phyloP scores from a whole-genome alignment of 2,329 filamentous ascomycete genomes.

The Xylaria polymorpha region DNA sequence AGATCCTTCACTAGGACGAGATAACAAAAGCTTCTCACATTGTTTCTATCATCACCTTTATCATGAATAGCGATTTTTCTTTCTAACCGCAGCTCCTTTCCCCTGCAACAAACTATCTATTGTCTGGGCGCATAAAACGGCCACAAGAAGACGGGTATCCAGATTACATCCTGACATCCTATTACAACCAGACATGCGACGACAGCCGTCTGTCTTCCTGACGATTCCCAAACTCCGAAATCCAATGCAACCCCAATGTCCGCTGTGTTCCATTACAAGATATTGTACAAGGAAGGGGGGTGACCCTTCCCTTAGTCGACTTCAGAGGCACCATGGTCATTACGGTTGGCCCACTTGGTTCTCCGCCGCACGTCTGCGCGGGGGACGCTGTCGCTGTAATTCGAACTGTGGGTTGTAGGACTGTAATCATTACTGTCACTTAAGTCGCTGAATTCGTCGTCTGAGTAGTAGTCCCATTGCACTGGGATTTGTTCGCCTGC shows the following conservation, averaged over 20 bases:
- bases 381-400: slow-evolving; percentile 37
- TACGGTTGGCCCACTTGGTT: slow-evolving; percentile 24
- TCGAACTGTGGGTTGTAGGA: slow-evolving; percentile 39
- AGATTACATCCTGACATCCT: slow-evolving; percentile 24
- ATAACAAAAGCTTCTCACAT: background rate
- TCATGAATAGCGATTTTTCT: background rate
- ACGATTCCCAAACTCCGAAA: slow-evolving; percentile 27
- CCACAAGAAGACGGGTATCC: slow-evolving; percentile 21
- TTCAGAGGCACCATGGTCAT: slow-evolving; percentile 49
- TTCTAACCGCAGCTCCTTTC: background rate
- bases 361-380: slow-evolving; percentile 26
- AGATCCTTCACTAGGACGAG: background rate
- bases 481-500: slow-evolving; percentile 66
- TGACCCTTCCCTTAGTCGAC: slow-evolving; percentile 48
- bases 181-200: slow-evolving; percentile 18
- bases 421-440: slow-evolving; percentile 62
- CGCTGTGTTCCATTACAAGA: slow-evolving; percentile 24
- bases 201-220: slow-evolving; percentile 5
- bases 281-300: slow-evolving; percentile 9
- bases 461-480: slow-evolving; percentile 72
- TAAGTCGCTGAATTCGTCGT: slow-evolving; percentile 65
- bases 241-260: slow-evolving; percentile 21
- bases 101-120: background rate
- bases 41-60: background rate
- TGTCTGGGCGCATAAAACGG: background rate